Conservation (phyloP, 2,329 filamentous ascomycete genomes). For the Colletotrichum gigasporum region DNA sequence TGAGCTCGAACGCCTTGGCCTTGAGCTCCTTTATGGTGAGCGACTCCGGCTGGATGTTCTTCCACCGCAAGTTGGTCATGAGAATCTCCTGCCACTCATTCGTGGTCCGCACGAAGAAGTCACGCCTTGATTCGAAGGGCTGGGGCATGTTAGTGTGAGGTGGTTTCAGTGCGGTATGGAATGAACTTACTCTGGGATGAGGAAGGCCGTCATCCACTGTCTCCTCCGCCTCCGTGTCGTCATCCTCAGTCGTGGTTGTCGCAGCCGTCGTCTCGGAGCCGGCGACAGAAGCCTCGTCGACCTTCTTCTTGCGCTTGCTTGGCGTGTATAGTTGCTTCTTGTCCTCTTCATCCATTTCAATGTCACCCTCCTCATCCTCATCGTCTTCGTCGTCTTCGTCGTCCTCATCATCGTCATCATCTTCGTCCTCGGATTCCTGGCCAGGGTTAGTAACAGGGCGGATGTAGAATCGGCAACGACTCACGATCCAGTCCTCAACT, state of each 20-base stretch:
- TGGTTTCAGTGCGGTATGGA: background rate
- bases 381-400: slow-evolving; percentile 65
- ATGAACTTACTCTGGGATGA: slow-evolving; percentile 64
- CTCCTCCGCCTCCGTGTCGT: slow-evolving; percentile 58
- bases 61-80: slow-evolving; percentile 77
- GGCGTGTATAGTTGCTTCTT: slow-evolving; percentile 56
- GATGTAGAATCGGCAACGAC: slow-evolving; percentile 41
- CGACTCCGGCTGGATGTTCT: slow-evolving; percentile 72
- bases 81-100: slow-evolving; percentile 91
- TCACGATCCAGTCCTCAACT: slow-evolving; percentile 82
- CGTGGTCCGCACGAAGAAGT: slow-evolving; percentile 90
- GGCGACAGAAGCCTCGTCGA: slow-evolving; percentile 46
- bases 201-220: slow-evolving; percentile 79
- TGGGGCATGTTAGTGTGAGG: slow-evolving; percentile 47
- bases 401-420: slow-evolving; percentile 67
- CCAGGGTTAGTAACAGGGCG: slow-evolving; percentile 39
- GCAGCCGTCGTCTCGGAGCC: slow-evolving; percentile 38
- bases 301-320: slow-evolving; percentile 67
- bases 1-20: slow-evolving; percentile 86
- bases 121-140: slow-evolving; percentile 89
- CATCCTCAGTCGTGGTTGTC: slow-evolving; percentile 47
- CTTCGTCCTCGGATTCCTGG: slow-evolving; percentile 68
- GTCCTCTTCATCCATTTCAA: slow-evolving; percentile 56
- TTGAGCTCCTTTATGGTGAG: slow-evolving; percentile 90
- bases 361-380: slow-evolving; percentile 59